Evolutionary conservation across 768 basidiomycete species (phyloP).

Genomic region (Leccinum arenicola): DNA sequence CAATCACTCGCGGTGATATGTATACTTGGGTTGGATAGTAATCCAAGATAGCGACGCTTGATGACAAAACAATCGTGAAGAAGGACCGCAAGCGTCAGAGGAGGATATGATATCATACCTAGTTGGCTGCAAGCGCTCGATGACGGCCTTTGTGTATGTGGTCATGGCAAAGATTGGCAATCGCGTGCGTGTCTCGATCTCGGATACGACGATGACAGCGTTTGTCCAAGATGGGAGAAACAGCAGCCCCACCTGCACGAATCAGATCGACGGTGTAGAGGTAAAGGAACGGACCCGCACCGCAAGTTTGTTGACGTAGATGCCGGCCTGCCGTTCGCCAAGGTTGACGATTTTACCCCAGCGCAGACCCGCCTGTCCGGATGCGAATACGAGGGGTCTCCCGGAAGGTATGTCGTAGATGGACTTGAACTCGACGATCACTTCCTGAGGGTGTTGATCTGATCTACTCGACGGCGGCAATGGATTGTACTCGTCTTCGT

Average conservation of each 20-base stretch:
- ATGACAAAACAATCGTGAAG: background rate
- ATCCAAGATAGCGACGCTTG: conserved; percentile 51
- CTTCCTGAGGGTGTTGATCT: conserved; percentile 11
- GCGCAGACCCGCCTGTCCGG: conserved; percentile 42
- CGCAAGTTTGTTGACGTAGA: conserved; percentile 44
- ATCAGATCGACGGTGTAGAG: background rate
- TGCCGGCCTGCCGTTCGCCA: conserved; percentile 48
- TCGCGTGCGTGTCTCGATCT: conserved; percentile 38
- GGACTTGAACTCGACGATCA: conserved; percentile 39
- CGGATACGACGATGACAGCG: conserved; percentile 50
- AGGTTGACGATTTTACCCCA: conserved; percentile 54
- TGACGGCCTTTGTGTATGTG: conserved; percentile 41
- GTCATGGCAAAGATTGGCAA: conserved; percentile 53
- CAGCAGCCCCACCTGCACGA: conserved; percentile 45
- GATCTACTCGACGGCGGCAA: conserved; percentile 17
- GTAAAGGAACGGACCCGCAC: conserved; percentile 30
- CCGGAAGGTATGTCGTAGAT: conserved; percentile 26
- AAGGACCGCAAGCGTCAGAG: background rate
- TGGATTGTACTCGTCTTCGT: conserved; percentile 61
- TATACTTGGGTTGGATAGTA: conserved; percentile 51
- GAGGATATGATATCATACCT: conserved; percentile 33
- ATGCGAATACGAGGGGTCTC: conserved; percentile 41
- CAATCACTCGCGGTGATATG: conserved; percentile 34
- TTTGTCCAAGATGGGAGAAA: conserved; percentile 51
- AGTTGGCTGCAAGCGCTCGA: conserved; percentile 44